A percentile compares a stretch with the other conserved stretches of the same genome.
Conservation (phyloP, 129 eudicot species). For the Saposhnikovia divaricata region DNA sequence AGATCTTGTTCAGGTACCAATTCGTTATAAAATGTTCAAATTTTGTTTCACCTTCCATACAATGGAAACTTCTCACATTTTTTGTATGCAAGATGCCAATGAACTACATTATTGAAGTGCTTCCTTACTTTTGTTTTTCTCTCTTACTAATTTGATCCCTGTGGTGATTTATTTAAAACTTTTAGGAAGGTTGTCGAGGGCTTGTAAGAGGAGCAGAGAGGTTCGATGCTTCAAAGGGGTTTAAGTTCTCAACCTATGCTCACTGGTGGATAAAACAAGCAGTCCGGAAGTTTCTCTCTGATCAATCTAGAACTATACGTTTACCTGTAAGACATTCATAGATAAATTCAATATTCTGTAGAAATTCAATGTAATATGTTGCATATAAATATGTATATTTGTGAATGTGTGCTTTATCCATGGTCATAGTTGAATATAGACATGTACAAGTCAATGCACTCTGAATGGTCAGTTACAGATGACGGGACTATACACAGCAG, state of each 20-base stretch:
- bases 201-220: conserved; percentile 84
- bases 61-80: neutral
- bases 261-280: conserved; percentile 99
- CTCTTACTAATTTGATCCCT: neutral
- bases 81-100: neutral
- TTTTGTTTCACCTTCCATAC: neutral
- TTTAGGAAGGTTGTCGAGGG: conserved; percentile 92
- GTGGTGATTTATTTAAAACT: neutral
- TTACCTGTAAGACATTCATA: conserved; percentile 53
- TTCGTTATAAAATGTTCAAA: neutral
- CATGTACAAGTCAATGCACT: neutral
- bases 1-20: conserved; percentile 87
- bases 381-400: neutral
- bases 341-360: neutral
- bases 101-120: neutral
- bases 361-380: neutral
- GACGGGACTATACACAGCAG: neutral
- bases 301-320: conserved; percentile 77
- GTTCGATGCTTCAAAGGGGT: conserved; percentile 85
- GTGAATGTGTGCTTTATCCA: neutral
- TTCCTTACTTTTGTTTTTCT: neutral
- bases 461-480: neutral
- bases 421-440: too few species aligned
- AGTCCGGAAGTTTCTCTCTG: conserved; percentile 76
- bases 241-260: conserved; percentile 93